A percentile compares a stretch with the other conserved stretches of the same genome.
Conservation (phyloP, 2,329 filamentous ascomycete genomes). For the Diplodia mutila region DNA sequence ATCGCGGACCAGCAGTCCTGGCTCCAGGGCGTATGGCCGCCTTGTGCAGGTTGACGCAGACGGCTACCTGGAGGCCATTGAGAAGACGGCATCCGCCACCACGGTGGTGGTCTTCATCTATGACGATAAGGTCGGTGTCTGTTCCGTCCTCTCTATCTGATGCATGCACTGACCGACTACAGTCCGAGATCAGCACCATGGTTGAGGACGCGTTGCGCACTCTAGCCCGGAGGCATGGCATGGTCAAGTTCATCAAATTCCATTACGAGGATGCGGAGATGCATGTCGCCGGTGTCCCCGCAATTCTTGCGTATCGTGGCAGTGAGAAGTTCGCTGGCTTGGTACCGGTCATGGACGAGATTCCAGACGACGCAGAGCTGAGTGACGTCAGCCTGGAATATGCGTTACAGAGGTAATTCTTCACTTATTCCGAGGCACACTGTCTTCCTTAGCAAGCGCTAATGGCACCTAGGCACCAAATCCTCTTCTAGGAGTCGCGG, state of each 20-base stretch:
- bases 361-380: constrained; percentile 64
- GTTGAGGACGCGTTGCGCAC: constrained; percentile 78
- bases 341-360: constrained; percentile 83
- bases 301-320: constrained; percentile 84
- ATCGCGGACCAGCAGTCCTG: constrained; percentile 74
- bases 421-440: not conserved
- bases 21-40: constrained; percentile 74
- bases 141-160: not conserved
- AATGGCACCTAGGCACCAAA: constrained; percentile 23
- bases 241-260: constrained; percentile 85
- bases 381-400: constrained; percentile 60
- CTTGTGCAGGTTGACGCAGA: constrained; percentile 84
- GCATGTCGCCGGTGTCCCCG: constrained; percentile 83
- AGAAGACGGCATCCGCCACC: constrained; percentile 80
- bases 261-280: constrained; percentile 93
- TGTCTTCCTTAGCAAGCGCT: not conserved
- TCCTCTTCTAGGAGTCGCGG: constrained; percentile 22
- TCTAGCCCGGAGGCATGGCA: constrained; percentile 71
- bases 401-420: constrained; percentile 58
- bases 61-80: constrained; percentile 94
- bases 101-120: constrained; percentile 93
- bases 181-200: constrained; percentile 79
- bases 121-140: constrained; percentile 72
- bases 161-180: constrained; percentile 28
- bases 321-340: constrained; percentile 91